Conservation (phyloP, 805 yeast genomes). For the Schwanniomyces polymorphus region DNA sequence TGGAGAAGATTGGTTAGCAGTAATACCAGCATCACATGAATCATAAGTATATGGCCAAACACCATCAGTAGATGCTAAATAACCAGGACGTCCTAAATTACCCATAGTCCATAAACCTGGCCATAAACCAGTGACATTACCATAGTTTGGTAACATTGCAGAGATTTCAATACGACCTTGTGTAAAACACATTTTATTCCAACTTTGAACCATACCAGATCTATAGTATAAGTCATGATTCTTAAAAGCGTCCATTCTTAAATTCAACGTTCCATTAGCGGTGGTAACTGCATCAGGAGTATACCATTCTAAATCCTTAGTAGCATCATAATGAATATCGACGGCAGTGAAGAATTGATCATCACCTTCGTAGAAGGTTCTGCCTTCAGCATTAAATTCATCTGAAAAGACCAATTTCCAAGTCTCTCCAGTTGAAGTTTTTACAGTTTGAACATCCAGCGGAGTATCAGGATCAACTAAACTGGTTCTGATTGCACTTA, state of each 20-base stretch:
- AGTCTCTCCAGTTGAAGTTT: conserved; percentile 56
- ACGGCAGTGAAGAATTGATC: conserved; percentile 91
- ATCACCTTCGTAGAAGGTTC: conserved; percentile 87
- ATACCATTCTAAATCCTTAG: conserved; percentile 92
- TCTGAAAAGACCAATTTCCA: conserved; percentile 87
- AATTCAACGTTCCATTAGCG: conserved; percentile 62
- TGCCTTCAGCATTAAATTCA: conserved; percentile 86
- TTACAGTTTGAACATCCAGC: conserved; percentile 44
- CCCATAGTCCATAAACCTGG: conserved; percentile 97
- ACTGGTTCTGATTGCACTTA: conserved; percentile 57
- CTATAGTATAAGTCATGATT: conserved; percentile 81
- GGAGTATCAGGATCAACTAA: conserved; percentile 78
- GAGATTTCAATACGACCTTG: conserved; percentile 80
- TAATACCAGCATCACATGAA: conserved; percentile 89
- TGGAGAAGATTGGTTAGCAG: conserved; percentile 86
- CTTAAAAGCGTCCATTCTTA: conserved; percentile 78
- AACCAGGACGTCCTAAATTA: conserved; percentile 90
- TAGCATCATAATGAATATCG: conserved; percentile 82
- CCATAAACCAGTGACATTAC: conserved; percentile 83
- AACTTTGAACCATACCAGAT: conserved; percentile 88
- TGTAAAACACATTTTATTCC: conserved; percentile 90
- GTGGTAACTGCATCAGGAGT: conserved; percentile 88
- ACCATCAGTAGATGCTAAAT: conserved; percentile 82
- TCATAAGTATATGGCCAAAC: conserved; percentile 94
- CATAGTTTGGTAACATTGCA: conserved; percentile 77